phyloP scores from a whole-genome alignment of 805 yeast species.

The Saccharomycopsis fermentans region DNA sequence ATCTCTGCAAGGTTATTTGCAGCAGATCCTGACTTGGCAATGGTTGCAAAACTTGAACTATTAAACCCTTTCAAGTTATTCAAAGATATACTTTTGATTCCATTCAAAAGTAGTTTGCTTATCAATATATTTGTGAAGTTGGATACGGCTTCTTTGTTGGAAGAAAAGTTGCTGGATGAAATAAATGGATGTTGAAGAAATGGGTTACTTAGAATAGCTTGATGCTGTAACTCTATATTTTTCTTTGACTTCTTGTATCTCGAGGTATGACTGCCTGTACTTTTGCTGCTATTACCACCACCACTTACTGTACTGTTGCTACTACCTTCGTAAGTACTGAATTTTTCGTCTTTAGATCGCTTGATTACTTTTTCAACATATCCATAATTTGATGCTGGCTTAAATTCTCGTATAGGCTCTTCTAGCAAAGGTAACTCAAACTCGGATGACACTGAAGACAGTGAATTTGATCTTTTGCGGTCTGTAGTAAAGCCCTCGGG shows the following conservation, averaged over 20 bases:
- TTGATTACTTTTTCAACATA: neutral
- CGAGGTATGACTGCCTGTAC: neutral
- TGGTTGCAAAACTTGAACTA: neutral
- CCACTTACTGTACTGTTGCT: neutral
- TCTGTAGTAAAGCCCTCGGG: neutral
- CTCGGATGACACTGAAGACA: conserved; percentile 5
- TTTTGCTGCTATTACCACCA: neutral
- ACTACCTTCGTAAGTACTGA: too few relatives aligned
- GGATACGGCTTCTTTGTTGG: conserved; percentile 6
- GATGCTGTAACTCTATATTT: conserved; percentile 2
- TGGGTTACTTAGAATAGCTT: neutral
- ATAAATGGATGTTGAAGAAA: neutral
- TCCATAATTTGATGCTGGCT: neutral
- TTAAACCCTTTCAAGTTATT: neutral
- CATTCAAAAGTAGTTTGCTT: neutral
- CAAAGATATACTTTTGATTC: neutral
- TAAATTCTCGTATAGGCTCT: neutral
- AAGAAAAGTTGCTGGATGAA: conserved; percentile 2
- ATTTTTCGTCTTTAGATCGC: neutral
- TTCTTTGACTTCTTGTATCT: conserved; percentile 1
- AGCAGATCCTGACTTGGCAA: neutral
- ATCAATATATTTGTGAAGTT: conserved; percentile 3
- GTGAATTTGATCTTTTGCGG: conserved; percentile 4
- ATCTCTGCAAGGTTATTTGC: conserved; percentile 4
- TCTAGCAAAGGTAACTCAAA: conserved; percentile 5